phyloP scores from a whole-genome alignment of 441 rosid species.

The Populus hybrid region DNA sequence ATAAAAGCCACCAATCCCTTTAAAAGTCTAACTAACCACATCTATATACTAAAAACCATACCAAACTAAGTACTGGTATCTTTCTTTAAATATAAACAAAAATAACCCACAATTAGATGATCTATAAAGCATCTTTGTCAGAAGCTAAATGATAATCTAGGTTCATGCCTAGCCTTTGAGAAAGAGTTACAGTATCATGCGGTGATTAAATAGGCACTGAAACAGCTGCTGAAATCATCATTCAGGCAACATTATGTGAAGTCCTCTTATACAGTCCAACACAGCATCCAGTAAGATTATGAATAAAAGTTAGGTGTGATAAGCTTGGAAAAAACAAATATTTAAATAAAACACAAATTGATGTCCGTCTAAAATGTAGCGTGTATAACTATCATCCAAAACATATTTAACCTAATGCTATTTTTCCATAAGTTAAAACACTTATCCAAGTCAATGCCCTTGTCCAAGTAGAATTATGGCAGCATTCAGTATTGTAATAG shows the following conservation, averaged over 20 bases:
- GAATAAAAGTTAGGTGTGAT: neutral
- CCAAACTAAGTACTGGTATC: neutral
- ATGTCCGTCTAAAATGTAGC: too few species aligned
- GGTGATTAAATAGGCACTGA: neutral
- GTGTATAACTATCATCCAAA: neutral
- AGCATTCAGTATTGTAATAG: neutral
- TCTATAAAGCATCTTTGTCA: neutral
- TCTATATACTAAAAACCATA: neutral
- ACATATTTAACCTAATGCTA: neutral
- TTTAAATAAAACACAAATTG: too few species aligned
- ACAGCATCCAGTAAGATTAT: neutral
- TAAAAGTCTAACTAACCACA: neutral
- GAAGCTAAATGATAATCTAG: neutral
- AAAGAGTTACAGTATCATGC: neutral
- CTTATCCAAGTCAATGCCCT: neutral
- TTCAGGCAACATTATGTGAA: neutral
- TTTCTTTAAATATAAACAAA: neutral
- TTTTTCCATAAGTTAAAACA: neutral
- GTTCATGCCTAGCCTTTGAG: neutral
- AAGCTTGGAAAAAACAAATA: neutral
- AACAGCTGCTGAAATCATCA: neutral
- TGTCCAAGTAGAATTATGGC: neutral
- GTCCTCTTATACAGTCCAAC: neutral
- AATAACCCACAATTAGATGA: slow-evolving; percentile 1
- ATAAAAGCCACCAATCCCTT: neutral